Percentiles rank a stretch among this genome's conserved stretches.
These are phyloP conservation scores for Pseudogymnoascus sp. DNA, from an alignment of 2,329 filamentous ascomycete genomes.

Conservation along the genomic window DNA sequence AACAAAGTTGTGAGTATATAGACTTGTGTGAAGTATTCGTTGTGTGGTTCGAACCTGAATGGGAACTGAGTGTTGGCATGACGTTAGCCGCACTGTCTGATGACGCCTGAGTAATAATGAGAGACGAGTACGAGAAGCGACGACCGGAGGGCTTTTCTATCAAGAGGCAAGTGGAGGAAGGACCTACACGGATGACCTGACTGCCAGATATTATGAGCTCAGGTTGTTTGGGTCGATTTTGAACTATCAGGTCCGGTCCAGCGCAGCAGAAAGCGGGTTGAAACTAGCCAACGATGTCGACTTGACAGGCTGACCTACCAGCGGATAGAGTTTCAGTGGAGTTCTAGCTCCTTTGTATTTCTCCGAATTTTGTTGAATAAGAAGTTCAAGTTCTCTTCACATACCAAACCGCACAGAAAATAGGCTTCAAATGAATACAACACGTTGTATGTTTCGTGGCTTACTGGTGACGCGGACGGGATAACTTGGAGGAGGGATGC, in stretches of 20 bases:
- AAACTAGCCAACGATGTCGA: neutral
- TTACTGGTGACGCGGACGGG: neutral
- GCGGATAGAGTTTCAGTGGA: neutral
- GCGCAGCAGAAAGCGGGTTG: constrained; percentile 2
- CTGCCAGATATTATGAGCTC: neutral
- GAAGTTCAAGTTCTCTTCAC: neutral
- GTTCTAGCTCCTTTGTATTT: neutral
- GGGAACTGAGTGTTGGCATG: constrained; percentile 23
- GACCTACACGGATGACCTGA: constrained; percentile 7
- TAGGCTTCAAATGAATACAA: neutral
- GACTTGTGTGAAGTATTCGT: constrained; percentile 10
- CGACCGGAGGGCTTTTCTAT: neutral
- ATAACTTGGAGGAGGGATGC: constrained; percentile 3
- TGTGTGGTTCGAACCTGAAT: constrained; percentile 12
- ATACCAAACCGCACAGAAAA: neutral
- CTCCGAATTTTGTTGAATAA: neutral
- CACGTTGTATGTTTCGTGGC: neutral
- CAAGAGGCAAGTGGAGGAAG: neutral
- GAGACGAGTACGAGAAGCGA: neutral
- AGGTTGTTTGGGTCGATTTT: constrained; percentile 2
- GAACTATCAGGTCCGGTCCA: constrained; percentile 5
- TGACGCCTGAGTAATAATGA: neutral
- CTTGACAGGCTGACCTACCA: constrained; percentile 5
- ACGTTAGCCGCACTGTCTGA: constrained; percentile 23
- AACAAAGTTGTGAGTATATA: constrained; percentile 15